Evolutionary conservation across 768 basidiomycete genomes (phyloP), one percentile per base, ranked within the genome.

Genomic region (Mycena sanguinolenta): DNA sequence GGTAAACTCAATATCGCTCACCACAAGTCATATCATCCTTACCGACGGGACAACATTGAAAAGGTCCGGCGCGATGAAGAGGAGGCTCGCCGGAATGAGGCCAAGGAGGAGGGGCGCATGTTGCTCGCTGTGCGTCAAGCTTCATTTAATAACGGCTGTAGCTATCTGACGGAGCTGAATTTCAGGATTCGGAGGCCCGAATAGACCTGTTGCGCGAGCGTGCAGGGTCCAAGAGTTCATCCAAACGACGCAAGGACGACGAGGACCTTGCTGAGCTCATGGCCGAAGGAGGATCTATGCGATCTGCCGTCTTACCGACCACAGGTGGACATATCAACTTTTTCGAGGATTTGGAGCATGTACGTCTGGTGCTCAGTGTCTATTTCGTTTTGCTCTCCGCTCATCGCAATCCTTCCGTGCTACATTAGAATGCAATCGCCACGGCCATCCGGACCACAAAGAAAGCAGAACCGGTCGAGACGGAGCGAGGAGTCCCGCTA

Each of bases 1-100:
- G 94, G 93, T 30, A 94, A 94, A 76, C 86, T 95, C 28, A 95
- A 95, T n/a, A 95, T 95, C 78, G 94, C 94, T 16, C 94, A 95
- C 79, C 94, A 95, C 84, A 96, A 96, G 77, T 95, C 94, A 1
- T 95, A 95, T 79, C 0, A 95, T 95, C 77, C n/a, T n/a, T n/a
- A n/a, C n/a, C n/a, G n/a, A n/a, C n/a, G n/a, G n/a, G n/a, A n/a
- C n/a, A n/a, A n/a, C 83, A 94, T 95, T 68, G 93, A 94, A 67
- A 88, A 87, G 23, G 93, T 96, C 1, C 83, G 90, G n/a, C 81
- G 77, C 67, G 94, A 96, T 86, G 94, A 96, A 81, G 95, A 93
- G 75, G 92, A 91, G 77, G 95, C 93, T 17, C 82, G 85, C 2
- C 80, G 80, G 44, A 86, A 92, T 70, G 91, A 93, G 72, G 88